A percentile compares a stretch with the other conserved stretches of the same genome.
These are phyloP conservation scores for Flaveria bidentis DNA, from an alignment of 129 eudicot genomes.

Conservation along the genomic window DNA sequence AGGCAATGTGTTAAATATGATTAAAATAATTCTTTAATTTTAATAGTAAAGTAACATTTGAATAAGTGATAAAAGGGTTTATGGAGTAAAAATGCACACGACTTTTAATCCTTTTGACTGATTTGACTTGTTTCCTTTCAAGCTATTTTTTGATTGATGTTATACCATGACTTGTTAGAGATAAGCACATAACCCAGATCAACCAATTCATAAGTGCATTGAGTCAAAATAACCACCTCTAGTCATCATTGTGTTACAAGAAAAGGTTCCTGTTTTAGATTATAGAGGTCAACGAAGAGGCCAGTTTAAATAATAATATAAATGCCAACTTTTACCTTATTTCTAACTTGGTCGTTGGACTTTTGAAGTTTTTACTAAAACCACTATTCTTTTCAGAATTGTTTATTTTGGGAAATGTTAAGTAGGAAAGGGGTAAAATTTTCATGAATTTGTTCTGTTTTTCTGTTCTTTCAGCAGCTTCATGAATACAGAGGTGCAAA, in stretches of 20 bases:
- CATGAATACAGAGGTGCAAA: slow-evolving; percentile 58
- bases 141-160: not conserved
- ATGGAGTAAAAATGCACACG: not conserved
- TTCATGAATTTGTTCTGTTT: not conserved
- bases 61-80: not conserved
- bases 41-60: not conserved
- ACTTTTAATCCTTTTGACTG: not conserved
- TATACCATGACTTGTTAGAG: not conserved
- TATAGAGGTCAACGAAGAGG: not conserved
- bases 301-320: not conserved
- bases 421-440: not conserved
- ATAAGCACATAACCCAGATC: not conserved
- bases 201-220: not conserved
- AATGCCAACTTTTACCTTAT: not conserved
- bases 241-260: slow-evolving; percentile 1
- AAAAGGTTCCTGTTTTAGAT: not conserved
- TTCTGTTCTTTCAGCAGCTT: slow-evolving; percentile 40
- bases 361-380: not conserved
- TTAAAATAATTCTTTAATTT: not conserved
- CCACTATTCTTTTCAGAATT: not conserved
- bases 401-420: not conserved
- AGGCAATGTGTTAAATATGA: not conserved
- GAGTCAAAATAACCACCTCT: not conserved
- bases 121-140: not conserved
- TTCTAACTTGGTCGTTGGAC: not conserved